Base-by-base conservation (phyloP, 371 early-diverging fungal genomes). In the Cokeromyces recurvatus region DNA sequence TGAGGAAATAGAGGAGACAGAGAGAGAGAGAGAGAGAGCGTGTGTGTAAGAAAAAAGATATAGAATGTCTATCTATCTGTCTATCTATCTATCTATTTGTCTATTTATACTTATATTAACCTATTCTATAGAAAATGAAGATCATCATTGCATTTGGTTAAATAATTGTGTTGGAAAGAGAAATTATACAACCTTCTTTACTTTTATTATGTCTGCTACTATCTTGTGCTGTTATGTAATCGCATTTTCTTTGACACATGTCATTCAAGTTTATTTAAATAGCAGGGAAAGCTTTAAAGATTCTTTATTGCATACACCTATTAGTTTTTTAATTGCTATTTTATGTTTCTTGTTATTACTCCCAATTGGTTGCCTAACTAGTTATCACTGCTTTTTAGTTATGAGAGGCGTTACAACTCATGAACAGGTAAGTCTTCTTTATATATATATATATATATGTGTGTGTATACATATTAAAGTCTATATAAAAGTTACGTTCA, bases 121-220 rank as follows among this genome's bases (percentile, higher is more conserved):
- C 1, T n/a, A n/a, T 34, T 25, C 3, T 25, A 31, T 48, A 81
- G 89, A 86, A 59, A 74, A 79, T 48, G 82, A 86, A 60, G 93
- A 94, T 55, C 93, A 94, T 52, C 95, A 97, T 62, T 97, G 97
- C 59, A 85, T 92, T 19, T 97, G 95, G 95, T 81, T 91, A 4
- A 91, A 86, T 57, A 95, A 91, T 66, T 95, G 96, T 61, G 77
- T 97, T 36, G 97, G 97, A 1, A 84, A 84, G 25, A 78, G 94
- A 44, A 95, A 95, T 67, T 94, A 95, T 63, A 79, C 89, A 9
- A 85, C 79, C 21, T 94, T 94, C 52, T 86, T 87, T 57, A 75
- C 80, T 0, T 91, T 91, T 57, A 70, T 91, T 12, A 40, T 72
- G n/a, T 62, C 77, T 0, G 62, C 74, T 14, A 67, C 84, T 4